Evolutionary conservation across 2,329 filamentous ascomycete genomes (phyloP), one percentile per base, ranked within the genome.

Genomic region (Helminthosporium solani): DNA sequence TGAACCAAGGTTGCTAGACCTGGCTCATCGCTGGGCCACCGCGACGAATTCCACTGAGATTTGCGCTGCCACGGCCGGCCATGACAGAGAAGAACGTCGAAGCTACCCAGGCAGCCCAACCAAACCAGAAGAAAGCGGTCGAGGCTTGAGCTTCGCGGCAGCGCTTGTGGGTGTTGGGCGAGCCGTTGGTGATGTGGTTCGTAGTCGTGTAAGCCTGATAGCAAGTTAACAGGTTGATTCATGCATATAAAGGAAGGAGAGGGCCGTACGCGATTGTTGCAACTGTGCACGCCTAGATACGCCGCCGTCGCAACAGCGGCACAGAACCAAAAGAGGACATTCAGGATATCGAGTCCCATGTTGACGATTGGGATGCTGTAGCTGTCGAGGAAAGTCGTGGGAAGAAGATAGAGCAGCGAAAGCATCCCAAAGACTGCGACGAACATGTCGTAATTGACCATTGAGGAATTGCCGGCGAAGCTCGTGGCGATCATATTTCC

Each of bases 71-170:
- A 57, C 78, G 75, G 47, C 78, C 76, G 49, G 74, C 71, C 59
- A 83, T 67, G 44, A 78, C 72, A 52, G 87, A 77, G 62, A 81
- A 73, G 35, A 83, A 66, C 33, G 78, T 77, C 3, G 74, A 71
- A 15, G 65, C 82, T 21, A 75, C 72, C 61, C 85, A 87, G 20
- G 79, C 75, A 31, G 74, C 78, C 67, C 85, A 88, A 39, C 88
- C 79, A 73, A 91, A 90, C 86, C 86, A 92, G 72, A 89, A 78
- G 73, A 92, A 92, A 30, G 82, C 86, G 27, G 81, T 82, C 52
- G 81, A 80, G 30, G 87, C 87, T 73, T 91, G 87, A 14, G 88
- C 80, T 72, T 89, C 83, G 52, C 81, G 83, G 73, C 88, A 91
- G 54, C 86, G 80, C 74, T 85, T 83, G 65, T 75, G 68, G 49